These are phyloP conservation scores for Clarireedia hainanense DNA, from an alignment of 2,329 filamentous ascomycete species.

Conservation along the genomic window DNA sequence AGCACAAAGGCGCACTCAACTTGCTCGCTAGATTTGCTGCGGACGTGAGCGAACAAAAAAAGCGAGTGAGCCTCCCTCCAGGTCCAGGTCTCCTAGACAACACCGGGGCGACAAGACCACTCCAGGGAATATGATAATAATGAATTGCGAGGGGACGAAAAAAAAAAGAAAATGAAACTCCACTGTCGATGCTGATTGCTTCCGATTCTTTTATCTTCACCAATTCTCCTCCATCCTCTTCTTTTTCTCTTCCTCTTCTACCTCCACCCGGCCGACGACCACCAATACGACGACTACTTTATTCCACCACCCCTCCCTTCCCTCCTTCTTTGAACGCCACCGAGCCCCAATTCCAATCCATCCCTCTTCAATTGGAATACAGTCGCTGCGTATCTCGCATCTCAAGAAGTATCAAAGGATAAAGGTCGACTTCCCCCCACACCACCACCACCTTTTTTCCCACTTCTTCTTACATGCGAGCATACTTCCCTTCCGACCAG, in stretches of 20 bases:
- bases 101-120: conserved; percentile 7
- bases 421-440: not conserved
- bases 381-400: not conserved
- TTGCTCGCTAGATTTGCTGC: no score
- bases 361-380: not conserved
- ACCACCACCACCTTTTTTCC: not conserved
- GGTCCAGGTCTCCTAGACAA: conserved; percentile 6
- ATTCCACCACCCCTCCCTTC: not conserved
- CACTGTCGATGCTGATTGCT: not conserved
- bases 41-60: no score
- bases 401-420: not conserved
- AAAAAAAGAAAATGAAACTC: conserved; percentile 6
- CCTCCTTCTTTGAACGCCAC: not conserved
- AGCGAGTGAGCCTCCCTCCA: no score
- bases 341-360: not conserved
- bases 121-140: conserved; percentile 7
- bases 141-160: not conserved
- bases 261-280: not conserved
- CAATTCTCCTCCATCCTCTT: not conserved
- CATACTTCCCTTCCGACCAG: not conserved
- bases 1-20: no score
- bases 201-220: conserved; percentile 9
- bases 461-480: not conserved
- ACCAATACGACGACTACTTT: not conserved
- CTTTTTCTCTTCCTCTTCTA: not conserved